phyloP scores from a whole-genome alignment of 768 basidiomycete species.

The Russula griseocarnosa region DNA sequence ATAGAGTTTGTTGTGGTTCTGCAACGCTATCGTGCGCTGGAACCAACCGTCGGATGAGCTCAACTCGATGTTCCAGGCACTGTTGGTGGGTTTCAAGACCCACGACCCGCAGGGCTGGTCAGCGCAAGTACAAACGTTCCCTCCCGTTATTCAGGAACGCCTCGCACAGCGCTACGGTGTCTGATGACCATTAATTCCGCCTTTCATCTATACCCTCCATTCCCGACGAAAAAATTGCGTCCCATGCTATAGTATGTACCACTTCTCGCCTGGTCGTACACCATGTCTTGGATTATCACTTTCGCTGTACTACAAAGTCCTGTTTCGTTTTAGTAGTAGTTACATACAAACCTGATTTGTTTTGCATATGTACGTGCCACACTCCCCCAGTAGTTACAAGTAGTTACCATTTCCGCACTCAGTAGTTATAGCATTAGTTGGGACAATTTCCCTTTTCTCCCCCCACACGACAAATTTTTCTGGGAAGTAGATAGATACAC shows the following conservation, averaged over 20 bases:
- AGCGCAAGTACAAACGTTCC: slow-evolving; percentile 76
- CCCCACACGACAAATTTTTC: slow-evolving; percentile 18
- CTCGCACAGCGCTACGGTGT: slow-evolving; percentile 85
- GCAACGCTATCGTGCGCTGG: slow-evolving; percentile 97
- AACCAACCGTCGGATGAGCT: slow-evolving; percentile 86
- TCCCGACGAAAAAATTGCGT: slow-evolving; percentile 11
- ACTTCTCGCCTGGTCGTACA: slow-evolving; percentile 17
- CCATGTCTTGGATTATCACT: slow-evolving; percentile 25
- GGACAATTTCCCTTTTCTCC: slow-evolving; percentile 1
- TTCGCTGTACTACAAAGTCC: slow-evolving; percentile 24
- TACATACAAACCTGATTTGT: slow-evolving; percentile 25
- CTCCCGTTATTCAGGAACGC: slow-evolving; percentile 83
- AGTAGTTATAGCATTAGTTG: slow-evolving; percentile 25
- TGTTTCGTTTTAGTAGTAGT: slow-evolving; percentile 26
- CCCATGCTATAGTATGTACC: slow-evolving; percentile 14
- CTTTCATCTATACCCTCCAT: slow-evolving; percentile 16
- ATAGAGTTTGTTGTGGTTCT: slow-evolving; percentile 95
- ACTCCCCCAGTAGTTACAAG: slow-evolving; percentile 28
- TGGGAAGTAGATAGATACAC: slow-evolving; percentile 26
- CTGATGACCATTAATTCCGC: slow-evolving; percentile 35
- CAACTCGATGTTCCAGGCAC: slow-evolving; percentile 88
- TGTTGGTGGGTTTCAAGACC: slow-evolving; percentile 85
- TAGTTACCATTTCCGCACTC: slow-evolving; percentile 29
- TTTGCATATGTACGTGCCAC: slow-evolving; percentile 28
- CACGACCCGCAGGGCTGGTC: slow-evolving; percentile 85